Base-by-base conservation (phyloP, 169 alveolate genomes). In the Plasmodium sp. region DNA sequence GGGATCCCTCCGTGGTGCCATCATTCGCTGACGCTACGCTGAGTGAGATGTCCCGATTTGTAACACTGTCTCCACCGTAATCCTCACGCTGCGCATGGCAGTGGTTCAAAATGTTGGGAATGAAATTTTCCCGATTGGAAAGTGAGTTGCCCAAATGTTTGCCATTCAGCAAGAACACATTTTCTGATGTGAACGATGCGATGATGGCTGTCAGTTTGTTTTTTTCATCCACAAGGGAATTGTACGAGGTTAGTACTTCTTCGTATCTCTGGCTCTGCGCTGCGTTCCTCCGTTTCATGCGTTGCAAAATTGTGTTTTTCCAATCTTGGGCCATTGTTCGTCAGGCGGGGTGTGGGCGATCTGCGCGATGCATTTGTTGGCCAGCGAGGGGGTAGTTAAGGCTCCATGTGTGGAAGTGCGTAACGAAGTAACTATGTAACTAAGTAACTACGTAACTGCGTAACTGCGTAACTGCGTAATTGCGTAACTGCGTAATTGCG, bases 181-280 rank as follows among this genome's bases (percentile, higher is more conserved):
- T 86, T 33, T 86, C 86, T 34, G 93, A 86, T 0, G 93, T 75
- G 9, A 75, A 86, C 10, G 93, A 86, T 18, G 93, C 93, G 16
- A 86, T 86, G 81, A 86, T 77, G 39, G 93, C 93, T 39, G 81
- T 41, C 48, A 86, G 62, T 75, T 86, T 86, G 36, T 86, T 86
- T 86, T 86, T 86, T 77, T 86, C 93, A 54, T 86, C 93, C 79
- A 86, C 93, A 54, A 86, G 73, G 34, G 86, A 36, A 67, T 86
- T 86, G 45, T 86, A 86, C n/a, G 93, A 62, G 31, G 7, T 31
- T 79, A 86, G 67, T 16, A 86, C 71, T 18, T 54, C 43, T 86
- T 77, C 39, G 45, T 86, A 86, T 48, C 45, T 86, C 62, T 86
- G 73, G 81, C 85, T 86, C 71, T 86, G 93, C 27, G 39, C 39